A percentile compares a stretch with the other conserved stretches of the same genome.
Evolutionary conservation across 352 stramenopile genomes (phyloP).

Genomic region (Pythium monospermum): DNA sequence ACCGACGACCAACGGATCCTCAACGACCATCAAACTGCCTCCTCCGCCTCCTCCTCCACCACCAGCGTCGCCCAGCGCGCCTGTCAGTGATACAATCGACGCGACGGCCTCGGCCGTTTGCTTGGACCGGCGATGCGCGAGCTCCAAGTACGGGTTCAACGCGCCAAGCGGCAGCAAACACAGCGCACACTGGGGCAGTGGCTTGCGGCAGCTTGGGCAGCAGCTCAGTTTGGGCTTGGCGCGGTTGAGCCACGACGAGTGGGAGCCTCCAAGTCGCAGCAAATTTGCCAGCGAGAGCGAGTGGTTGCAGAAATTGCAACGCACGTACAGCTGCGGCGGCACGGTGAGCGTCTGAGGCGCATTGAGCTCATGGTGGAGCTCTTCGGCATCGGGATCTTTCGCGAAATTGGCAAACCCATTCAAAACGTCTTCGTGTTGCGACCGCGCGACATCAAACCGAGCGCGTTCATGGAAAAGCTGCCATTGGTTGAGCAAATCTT

Average conservation of each 20-base stretch:
- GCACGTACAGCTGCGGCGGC: constrained; percentile 88
- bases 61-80: background rate
- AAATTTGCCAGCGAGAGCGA: constrained; percentile 88
- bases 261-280: constrained; percentile 83
- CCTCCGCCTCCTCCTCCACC: no score
- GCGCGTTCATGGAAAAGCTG: constrained; percentile 92
- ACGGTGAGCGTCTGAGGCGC: constrained; percentile 49
- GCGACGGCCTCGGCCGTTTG: constrained; percentile 51
- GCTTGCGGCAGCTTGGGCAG: constrained; percentile 91
- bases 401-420: constrained; percentile 68
- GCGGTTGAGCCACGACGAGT: constrained; percentile 85
- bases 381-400: constrained; percentile 38
- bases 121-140: constrained; percentile 78
- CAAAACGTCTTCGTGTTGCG: constrained; percentile 84
- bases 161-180: constrained; percentile 92
- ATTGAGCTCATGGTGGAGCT: constrained; percentile 38
- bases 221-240: constrained; percentile 88
- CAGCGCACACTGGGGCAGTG: constrained; percentile 89
- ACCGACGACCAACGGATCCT: constrained; percentile 34
- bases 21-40: constrained; percentile 28
- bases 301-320: constrained; percentile 94
- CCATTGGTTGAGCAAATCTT: constrained; percentile 90
- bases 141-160: constrained; percentile 94
- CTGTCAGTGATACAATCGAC: constrained; percentile 6
- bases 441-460: constrained; percentile 90